Evolutionary conservation across 495 filamentous ascomycete genomes (phyloP).

Genomic region (Aspergillus avenaceus): DNA sequence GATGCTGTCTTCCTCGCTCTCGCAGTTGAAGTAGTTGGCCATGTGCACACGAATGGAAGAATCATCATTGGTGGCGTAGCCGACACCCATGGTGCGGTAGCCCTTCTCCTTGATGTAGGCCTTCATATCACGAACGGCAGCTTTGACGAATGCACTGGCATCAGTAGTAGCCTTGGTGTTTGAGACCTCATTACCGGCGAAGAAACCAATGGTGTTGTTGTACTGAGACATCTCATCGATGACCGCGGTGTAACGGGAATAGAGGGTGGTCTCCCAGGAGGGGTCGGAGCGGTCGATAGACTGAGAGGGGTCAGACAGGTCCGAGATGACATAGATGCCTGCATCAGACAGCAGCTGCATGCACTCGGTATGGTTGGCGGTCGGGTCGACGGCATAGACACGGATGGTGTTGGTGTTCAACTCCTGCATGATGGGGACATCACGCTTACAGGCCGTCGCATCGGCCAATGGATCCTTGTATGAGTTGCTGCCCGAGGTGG

Average conservation of each 20-base stretch:
- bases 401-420: slow-evolving; percentile 87
- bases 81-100: slow-evolving; percentile 78
- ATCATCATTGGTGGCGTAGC: slow-evolving; percentile 94
- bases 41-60: slow-evolving; percentile 70
- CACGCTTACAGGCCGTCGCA: slow-evolving; percentile 63
- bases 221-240: slow-evolving; percentile 76
- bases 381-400: slow-evolving; percentile 86
- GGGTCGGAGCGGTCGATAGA: slow-evolving; percentile 84
- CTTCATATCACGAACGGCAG: slow-evolving; percentile 92
- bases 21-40: slow-evolving; percentile 92
- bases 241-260: slow-evolving; percentile 74
- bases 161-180: slow-evolving; percentile 77
- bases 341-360: slow-evolving; percentile 79
- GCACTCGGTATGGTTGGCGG: slow-evolving; percentile 71
- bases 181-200: slow-evolving; percentile 94
- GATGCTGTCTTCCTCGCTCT: slow-evolving; percentile 57
- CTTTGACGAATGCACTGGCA: slow-evolving; percentile 91
- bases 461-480: slow-evolving; percentile 73
- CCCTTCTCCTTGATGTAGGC: slow-evolving; percentile 76
- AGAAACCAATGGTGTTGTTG: slow-evolving; percentile 89
- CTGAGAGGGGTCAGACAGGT: slow-evolving; percentile 70
- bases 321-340: slow-evolving; percentile 91
- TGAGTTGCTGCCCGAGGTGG: slow-evolving; percentile 23
- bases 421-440: slow-evolving; percentile 73
- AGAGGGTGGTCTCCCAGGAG: slow-evolving; percentile 70